Evolutionary conservation across 768 basidiomycete species (phyloP).

Genomic region (Rhizopogon salebrosus): DNA sequence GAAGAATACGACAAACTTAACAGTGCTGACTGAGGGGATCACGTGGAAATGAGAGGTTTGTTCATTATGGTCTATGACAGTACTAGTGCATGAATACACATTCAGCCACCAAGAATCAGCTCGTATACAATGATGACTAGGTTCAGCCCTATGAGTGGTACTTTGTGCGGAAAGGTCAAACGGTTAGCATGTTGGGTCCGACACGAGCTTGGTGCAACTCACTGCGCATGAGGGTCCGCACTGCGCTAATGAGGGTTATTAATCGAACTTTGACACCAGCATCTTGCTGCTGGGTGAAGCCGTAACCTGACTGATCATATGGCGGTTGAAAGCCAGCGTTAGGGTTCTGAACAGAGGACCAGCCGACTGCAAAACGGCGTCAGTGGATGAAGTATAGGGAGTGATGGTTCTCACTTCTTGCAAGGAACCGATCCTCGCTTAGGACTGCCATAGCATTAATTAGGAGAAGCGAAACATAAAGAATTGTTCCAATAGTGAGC

Average conservation of each 20-base stretch:
- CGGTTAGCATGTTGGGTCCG: constrained; percentile 8
- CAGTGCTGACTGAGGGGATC: constrained; percentile 18
- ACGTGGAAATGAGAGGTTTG: background rate
- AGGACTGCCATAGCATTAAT: constrained; percentile 94
- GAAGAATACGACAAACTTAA: constrained; percentile 69
- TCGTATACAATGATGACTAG: constrained; percentile 85
- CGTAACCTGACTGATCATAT: constrained; percentile 63
- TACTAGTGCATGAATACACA: constrained; percentile 9
- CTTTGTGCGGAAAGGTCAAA: constrained; percentile 36
- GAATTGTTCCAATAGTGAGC: constrained; percentile 62
- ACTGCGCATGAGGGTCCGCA: constrained; percentile 97
- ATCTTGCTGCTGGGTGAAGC: constrained; percentile 44
- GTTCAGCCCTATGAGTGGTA: constrained; percentile 89
- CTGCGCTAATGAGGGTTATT: constrained; percentile 90
- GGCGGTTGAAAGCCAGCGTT: constrained; percentile 58
- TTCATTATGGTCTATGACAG: constrained; percentile 8
- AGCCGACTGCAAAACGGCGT: constrained; percentile 62
- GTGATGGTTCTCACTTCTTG: constrained; percentile 60
- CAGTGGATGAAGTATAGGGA: constrained; percentile 8
- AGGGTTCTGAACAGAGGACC: constrained; percentile 64
- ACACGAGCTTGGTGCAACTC: constrained; percentile 32
- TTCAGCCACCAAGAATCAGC: constrained; percentile 57
- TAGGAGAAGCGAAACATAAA: constrained; percentile 84
- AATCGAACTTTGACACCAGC: constrained; percentile 78
- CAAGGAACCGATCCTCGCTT: constrained; percentile 94